Percentiles rank a stretch among this genome's conserved stretches.
Conservation (phyloP, 306 rosid species). For the Rosa lucieae region DNA sequence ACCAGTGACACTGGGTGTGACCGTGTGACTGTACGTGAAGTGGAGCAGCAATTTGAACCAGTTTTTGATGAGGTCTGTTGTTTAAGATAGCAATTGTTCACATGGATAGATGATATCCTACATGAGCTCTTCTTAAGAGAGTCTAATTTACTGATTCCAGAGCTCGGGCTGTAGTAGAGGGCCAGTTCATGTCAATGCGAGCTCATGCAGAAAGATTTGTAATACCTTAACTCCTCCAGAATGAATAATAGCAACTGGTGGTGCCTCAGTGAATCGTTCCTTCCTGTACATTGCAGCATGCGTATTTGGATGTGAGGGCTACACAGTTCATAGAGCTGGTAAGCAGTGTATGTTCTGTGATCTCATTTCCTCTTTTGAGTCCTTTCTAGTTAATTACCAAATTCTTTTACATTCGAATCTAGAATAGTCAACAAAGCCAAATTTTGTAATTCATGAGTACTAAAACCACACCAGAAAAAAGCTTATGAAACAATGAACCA, state of each 20-base stretch:
- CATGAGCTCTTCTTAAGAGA: constrained; percentile 6
- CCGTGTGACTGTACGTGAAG: constrained; percentile 51
- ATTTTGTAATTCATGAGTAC: background rate
- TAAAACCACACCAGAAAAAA: background rate
- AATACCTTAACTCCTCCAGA: constrained; percentile 82
- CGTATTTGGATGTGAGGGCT: constrained; percentile 81
- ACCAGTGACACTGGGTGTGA: constrained; percentile 45
- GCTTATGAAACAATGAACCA: background rate
- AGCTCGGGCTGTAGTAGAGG: constrained; percentile 35
- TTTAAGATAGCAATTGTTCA: constrained; percentile 12
- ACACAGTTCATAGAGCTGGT: constrained; percentile 88
- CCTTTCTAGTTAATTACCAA: background rate
- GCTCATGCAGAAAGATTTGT: constrained; percentile 95
- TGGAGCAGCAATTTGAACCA: constrained; percentile 70
- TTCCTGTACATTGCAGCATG: constrained; percentile 74
- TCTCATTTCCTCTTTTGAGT: background rate
- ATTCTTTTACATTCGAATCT: background rate
- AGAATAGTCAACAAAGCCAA: background rate
- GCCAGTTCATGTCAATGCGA: constrained; percentile 84
- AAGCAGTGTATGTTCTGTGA: constrained; percentile 3
- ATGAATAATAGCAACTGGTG: constrained; percentile 91
- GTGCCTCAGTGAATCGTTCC: constrained; percentile 71
- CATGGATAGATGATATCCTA: constrained; percentile 11
- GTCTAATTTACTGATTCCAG: background rate
- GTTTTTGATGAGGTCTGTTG: constrained; percentile 72